A percentile compares a stretch with the other conserved stretches of the same genome.
Conservation (phyloP, 306 rosid genomes). For the Spatholobus suberectus region DNA sequence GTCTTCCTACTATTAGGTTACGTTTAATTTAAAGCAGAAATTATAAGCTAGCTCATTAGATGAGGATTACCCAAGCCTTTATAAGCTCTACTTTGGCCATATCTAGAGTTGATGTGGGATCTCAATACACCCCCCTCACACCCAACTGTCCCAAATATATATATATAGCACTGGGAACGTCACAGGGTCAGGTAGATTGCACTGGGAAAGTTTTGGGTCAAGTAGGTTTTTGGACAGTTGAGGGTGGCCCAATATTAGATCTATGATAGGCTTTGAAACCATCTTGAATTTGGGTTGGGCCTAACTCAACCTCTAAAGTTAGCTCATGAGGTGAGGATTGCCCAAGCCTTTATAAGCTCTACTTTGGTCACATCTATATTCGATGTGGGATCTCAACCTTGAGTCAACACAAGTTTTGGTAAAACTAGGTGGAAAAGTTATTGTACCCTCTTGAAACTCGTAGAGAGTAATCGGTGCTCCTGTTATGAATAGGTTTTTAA, state of each 20-base stretch:
- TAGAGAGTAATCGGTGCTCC: not conserved
- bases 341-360: not conserved
- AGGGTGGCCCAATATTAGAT: not conserved
- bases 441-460: conserved; percentile 21
- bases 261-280: not conserved
- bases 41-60: not conserved
- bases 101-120: not conserved
- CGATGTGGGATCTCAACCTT: not conserved
- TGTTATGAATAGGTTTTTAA: not conserved
- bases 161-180: not conserved
- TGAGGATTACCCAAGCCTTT: not conserved
- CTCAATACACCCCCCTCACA: not conserved
- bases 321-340: not conserved
- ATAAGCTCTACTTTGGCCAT: not conserved
- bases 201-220: not conserved
- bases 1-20: not conserved
- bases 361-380: not conserved
- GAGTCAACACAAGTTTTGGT: not conserved
- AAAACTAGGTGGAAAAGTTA: not conserved
- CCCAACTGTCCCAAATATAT: too few species aligned
- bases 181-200: not conserved
- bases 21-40: not conserved
- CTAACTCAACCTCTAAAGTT: not conserved
- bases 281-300: not conserved
- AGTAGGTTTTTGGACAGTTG: not conserved